phyloP scores from a whole-genome alignment of 192 early-diverging fungal genomes.

The Umbelopsis isabellina region DNA sequence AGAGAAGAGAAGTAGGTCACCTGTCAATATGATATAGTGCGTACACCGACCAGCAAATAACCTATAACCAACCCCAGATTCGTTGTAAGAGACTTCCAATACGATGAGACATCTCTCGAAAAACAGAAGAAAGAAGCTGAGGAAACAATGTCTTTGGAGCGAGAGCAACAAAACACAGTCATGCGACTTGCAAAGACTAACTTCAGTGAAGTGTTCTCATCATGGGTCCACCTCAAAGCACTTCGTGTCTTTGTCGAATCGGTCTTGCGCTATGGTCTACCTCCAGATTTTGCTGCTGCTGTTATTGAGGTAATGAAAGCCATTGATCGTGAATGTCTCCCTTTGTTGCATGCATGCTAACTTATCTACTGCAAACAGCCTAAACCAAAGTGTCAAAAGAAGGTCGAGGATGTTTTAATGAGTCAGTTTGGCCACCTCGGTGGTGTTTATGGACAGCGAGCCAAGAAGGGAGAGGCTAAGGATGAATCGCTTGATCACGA shows the following conservation, averaged over 20 bases:
- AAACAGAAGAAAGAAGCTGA: slow-evolving; percentile 80
- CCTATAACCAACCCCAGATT: slow-evolving; percentile 56
- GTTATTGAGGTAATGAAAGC: slow-evolving; percentile 61
- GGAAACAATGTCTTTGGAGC: slow-evolving; percentile 53
- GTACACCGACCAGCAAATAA: not conserved
- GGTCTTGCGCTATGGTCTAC: slow-evolving; percentile 94
- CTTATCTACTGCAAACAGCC: slow-evolving; percentile 46
- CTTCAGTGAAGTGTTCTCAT: slow-evolving; percentile 91
- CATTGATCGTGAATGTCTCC: slow-evolving; percentile 27
- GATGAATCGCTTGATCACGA: slow-evolving; percentile 83
- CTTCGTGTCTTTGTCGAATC: slow-evolving; percentile 96
- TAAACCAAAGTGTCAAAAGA: slow-evolving; percentile 79
- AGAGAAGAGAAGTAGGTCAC: slow-evolving; percentile 76
- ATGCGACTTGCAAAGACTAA: slow-evolving; percentile 89
- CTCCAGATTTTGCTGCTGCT: slow-evolving; percentile 88
- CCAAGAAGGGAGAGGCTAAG: slow-evolving; percentile 25
- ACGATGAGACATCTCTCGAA: slow-evolving; percentile 77
- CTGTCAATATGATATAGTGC: not conserved
- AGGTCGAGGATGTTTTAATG: slow-evolving; percentile 77
- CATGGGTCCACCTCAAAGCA: slow-evolving; percentile 95
- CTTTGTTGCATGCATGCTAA: slow-evolving; percentile 20
- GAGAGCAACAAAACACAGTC: slow-evolving; percentile 73
- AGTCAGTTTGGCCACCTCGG: slow-evolving; percentile 85
- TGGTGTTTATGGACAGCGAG: slow-evolving; percentile 58
- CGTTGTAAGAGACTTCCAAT: slow-evolving; percentile 94